Conservation (phyloP, 2,329 filamentous ascomycete genomes). For the Colletotrichum camelliae region DNA sequence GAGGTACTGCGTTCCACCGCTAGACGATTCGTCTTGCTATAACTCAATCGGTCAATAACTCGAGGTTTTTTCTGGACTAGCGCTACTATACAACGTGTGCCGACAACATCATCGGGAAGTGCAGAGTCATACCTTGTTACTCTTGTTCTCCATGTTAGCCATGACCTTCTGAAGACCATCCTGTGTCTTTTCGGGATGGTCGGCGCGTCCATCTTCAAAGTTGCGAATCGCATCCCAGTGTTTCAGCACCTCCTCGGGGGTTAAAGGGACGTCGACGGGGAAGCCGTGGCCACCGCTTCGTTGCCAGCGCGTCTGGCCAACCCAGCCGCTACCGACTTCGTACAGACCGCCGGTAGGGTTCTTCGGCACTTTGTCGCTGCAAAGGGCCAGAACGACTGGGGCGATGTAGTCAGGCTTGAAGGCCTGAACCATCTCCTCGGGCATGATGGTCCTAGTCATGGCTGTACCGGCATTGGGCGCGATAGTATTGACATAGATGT, state of each 20-base stretch:
- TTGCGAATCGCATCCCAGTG: conserved; percentile 80
- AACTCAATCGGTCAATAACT: conserved; percentile 24
- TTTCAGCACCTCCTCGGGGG: conserved; percentile 81
- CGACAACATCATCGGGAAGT: not conserved
- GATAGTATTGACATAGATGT: conserved; percentile 98
- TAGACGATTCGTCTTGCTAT: conserved; percentile 10
- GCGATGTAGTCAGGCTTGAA: conserved; percentile 99
- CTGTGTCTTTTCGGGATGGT: conserved; percentile 81
- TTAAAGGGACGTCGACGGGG: conserved; percentile 82
- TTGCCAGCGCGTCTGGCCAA: conserved; percentile 92
- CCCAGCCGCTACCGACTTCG: conserved; percentile 95
- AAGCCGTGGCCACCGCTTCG: conserved; percentile 88
- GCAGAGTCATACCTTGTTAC: conserved; percentile 59
- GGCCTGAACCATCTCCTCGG: conserved; percentile 96
- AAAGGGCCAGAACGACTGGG: conserved; percentile 85
- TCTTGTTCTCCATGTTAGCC: conserved; percentile 85
- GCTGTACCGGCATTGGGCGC: conserved; percentile 95
- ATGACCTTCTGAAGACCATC: conserved; percentile 78
- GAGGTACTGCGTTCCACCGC: conserved; percentile 60
- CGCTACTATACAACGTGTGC: conserved; percentile 20
- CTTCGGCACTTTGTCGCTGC: conserved; percentile 84
- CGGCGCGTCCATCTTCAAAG: conserved; percentile 87
- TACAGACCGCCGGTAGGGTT: conserved; percentile 86
- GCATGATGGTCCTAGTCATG: conserved; percentile 93
- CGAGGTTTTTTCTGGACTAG: conserved; percentile 25